phyloP scores from a whole-genome alignment of 768 basidiomycete species.

The Mycena filopes region DNA sequence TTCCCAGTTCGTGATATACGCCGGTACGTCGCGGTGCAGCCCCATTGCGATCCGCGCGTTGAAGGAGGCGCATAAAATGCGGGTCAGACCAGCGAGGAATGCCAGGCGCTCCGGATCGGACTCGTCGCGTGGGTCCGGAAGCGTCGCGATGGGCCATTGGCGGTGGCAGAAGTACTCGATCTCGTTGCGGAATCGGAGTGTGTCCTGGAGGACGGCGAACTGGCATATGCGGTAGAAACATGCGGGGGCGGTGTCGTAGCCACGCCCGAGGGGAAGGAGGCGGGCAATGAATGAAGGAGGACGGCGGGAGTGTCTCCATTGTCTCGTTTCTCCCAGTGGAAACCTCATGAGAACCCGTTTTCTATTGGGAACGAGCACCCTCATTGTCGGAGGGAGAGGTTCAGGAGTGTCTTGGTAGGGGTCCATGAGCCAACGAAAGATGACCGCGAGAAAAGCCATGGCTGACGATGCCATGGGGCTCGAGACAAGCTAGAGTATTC shows the following conservation, averaged over 20 bases:
- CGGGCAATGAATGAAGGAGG: background rate
- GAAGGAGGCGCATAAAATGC: conserved; percentile 41
- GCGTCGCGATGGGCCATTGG: conserved; percentile 34
- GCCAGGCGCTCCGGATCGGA: conserved; percentile 39
- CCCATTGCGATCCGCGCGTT: conserved; percentile 43
- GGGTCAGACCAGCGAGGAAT: conserved; percentile 41
- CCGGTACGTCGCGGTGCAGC: conserved; percentile 46
- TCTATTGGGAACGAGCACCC: background rate
- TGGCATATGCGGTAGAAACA: conserved; percentile 48
- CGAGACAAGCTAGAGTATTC: too few species aligned
- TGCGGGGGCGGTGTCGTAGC: conserved; percentile 34
- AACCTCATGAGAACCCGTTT: background rate
- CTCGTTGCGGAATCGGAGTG: conserved; percentile 42
- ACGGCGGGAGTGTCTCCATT: background rate
- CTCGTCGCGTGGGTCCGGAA: conserved; percentile 35
- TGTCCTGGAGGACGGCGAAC: conserved; percentile 41
- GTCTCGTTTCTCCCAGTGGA: background rate
- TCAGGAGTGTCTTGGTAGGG: background rate
- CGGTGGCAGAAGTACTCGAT: conserved; percentile 47
- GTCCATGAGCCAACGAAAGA: conserved; percentile 11
- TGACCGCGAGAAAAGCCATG: background rate
- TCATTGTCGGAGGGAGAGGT: conserved; percentile 6
- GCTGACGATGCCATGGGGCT: too few species aligned
- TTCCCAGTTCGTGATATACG: conserved; percentile 44
- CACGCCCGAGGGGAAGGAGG: conserved; percentile 27